Base-by-base conservation (phyloP, 352 stramenopile species). In the Aphanomyces euteiches region DNA sequence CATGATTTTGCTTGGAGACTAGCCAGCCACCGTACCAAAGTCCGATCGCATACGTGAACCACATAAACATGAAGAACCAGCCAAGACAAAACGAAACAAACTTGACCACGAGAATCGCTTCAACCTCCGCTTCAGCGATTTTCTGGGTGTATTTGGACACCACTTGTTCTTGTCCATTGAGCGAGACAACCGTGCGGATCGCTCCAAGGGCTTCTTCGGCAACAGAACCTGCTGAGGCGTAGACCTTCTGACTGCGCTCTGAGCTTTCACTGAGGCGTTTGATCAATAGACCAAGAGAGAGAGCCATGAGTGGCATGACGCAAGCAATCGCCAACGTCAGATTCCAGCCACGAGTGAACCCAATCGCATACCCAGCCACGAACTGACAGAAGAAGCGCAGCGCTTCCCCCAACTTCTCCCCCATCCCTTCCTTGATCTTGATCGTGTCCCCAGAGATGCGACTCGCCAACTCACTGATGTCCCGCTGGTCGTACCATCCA, bases 21-120 rank as follows among this genome's bases (percentile, higher is more conserved):
- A 82, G 78, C 48, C 74, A 72, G 7, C 79, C 77, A 15, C 81
- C 81, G 69, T 88, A 88, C 81, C 81, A 88, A 1, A 88, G 47
- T 47, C 81, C 81, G 19, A 75, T 57, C 0, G 78, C 60, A 56
- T 87, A 85, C 72, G 85, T 86, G 43, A 85, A 12, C 77, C 74
- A 89, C 1, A 83, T 72, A 57, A 73, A 84, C 1, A 45, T 77
- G 40, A 85, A n/a, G 69, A 88, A 81, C 40, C 79, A 45, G 17
- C 67, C 56, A 53, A 81, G 75, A 7, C 83, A 69, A 2, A 61
- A 47, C 0, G 74, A 66, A 5, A 69, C 65, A 56, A 79, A 71
- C 64, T 78, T 80, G 59, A 76, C 67, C 21, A 81, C 71, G 17
- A 63, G 47, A 36, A 85, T 74, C 10, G 79, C 82, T 56, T 76